These are phyloP conservation scores for Paraurostyla sp. DNA, from an alignment of 73 alveolate genomes.

Conservation along the genomic window DNA sequence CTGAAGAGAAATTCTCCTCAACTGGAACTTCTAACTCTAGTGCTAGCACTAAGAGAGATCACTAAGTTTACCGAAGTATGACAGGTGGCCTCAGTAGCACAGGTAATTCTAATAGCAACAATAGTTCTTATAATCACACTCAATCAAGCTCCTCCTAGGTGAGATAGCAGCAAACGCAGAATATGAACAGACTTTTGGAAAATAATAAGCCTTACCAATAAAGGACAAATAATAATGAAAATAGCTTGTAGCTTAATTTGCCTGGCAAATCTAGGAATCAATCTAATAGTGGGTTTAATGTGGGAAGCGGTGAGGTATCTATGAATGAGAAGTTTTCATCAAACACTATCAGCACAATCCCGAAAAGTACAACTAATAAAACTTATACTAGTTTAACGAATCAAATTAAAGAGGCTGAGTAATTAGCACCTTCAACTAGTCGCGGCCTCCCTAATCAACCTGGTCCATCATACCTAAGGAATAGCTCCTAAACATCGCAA, in stretches of 20 bases:
- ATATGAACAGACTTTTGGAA: conserved; percentile 1
- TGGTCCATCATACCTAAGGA: neutral
- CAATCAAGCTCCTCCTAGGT: neutral
- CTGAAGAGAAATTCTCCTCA: neutral
- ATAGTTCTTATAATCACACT: neutral
- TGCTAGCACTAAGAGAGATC: neutral
- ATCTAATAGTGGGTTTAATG: conserved; percentile 16
- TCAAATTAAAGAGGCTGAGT: conserved; percentile 1
- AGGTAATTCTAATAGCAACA: neutral
- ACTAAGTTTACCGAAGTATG: conserved; percentile 4
- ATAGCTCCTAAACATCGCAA: neutral
- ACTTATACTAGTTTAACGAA: conserved; percentile 6
- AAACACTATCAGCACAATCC: conserved; percentile 3
- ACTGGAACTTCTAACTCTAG: neutral
- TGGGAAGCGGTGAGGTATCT: too few relatives aligned
- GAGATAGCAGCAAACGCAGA: neutral
- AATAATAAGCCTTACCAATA: neutral
- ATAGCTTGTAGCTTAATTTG: neutral
- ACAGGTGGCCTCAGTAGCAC: neutral
- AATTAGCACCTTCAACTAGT: conserved; percentile 11
- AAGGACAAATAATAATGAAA: neutral
- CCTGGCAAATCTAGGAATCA: conserved; percentile 3
- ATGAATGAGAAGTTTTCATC: conserved; percentile 1
- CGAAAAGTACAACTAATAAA: conserved; percentile 24
- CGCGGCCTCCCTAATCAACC: neutral